Evolutionary conservation across 176 grass and related monocot species (phyloP).

Genomic region (Hyparrhenia diplandra): DNA sequence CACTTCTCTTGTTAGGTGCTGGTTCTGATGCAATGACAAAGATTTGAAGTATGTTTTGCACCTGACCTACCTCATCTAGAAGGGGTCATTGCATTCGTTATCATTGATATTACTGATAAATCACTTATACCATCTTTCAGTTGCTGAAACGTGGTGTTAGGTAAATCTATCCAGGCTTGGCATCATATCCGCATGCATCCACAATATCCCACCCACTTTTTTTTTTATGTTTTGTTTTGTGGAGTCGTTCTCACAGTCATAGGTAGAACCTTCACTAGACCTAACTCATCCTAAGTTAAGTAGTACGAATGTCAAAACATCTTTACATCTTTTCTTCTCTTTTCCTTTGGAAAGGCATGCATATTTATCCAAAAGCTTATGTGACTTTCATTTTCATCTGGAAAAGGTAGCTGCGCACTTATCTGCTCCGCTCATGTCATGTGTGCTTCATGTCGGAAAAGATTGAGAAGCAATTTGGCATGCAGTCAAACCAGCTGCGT

Average conservation of each 20-base stretch:
- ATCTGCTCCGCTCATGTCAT: conserved; percentile 39
- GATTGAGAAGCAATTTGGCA: conserved; percentile 31
- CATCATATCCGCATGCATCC: conserved; percentile 48
- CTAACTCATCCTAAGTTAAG: conserved; percentile 47
- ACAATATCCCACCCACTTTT: conserved; percentile 43
- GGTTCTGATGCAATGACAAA: conserved; percentile 45
- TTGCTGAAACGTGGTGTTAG: conserved; percentile 53
- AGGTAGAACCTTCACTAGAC: conserved; percentile 46
- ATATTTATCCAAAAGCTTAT: conserved; percentile 40
- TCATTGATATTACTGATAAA: conserved; percentile 43
- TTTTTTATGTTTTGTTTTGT: neutral
- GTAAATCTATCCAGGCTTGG: conserved; percentile 48
- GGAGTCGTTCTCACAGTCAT: conserved; percentile 17
- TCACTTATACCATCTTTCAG: conserved; percentile 39
- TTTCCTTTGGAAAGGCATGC: conserved; percentile 30
- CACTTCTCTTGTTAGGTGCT: conserved; percentile 42
- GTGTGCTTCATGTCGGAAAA: conserved; percentile 24
- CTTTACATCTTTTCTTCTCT: conserved; percentile 16
- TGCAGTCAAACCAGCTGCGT: conserved; percentile 36
- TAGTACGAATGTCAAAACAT: conserved; percentile 31
- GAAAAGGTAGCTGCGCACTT: conserved; percentile 18
- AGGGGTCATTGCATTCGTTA: conserved; percentile 39
- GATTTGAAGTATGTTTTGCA: conserved; percentile 27
- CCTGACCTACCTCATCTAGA: conserved; percentile 53
- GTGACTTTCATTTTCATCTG: conserved; percentile 37